Conservation (phyloP, 73 alveolate species). For the Paramecium bursaria region DNA sequence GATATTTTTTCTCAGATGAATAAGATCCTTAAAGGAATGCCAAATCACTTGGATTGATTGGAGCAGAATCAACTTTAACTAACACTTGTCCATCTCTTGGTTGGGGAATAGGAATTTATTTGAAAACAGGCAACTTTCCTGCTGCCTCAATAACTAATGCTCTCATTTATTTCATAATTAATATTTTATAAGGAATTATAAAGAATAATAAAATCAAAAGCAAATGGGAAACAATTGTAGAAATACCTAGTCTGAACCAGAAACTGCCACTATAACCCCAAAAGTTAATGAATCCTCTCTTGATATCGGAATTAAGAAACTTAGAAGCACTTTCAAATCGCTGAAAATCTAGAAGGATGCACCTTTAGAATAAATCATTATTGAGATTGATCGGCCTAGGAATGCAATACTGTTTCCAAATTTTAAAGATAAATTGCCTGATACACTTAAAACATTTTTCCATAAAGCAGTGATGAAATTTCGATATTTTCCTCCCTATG, state of each 20-base stretch:
- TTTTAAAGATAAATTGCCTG: constrained; percentile 5
- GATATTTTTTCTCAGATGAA: constrained; percentile 70
- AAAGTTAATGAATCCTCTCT: too few relatives aligned
- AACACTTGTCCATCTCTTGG: constrained; percentile 86
- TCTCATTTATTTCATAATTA: constrained; percentile 60
- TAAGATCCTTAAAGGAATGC: constrained; percentile 76
- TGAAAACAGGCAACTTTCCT: constrained; percentile 59
- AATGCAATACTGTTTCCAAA: constrained; percentile 56
- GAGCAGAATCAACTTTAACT: constrained; percentile 86
- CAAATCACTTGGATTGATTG: constrained; percentile 88
- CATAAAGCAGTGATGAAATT: constrained; percentile 43
- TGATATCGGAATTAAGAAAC: too few relatives aligned
- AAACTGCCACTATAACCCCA: too few relatives aligned
- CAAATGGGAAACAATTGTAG: too few relatives aligned
- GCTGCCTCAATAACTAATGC: constrained; percentile 68
- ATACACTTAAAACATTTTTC: neutral
- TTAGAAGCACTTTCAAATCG: too few relatives aligned
- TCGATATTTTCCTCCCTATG: constrained; percentile 43
- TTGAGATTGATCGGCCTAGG: constrained; percentile 40
- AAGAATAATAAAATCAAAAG: too few relatives aligned
- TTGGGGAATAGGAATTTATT: constrained; percentile 77
- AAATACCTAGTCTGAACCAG: too few relatives aligned
- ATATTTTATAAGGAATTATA: too few relatives aligned
- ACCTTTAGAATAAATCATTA: too few relatives aligned
- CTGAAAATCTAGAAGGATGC: too few relatives aligned